These are phyloP conservation scores for Arxiozyma heterogenica DNA, from an alignment of 1,139 yeast genomes.

Conservation along the genomic window DNA sequence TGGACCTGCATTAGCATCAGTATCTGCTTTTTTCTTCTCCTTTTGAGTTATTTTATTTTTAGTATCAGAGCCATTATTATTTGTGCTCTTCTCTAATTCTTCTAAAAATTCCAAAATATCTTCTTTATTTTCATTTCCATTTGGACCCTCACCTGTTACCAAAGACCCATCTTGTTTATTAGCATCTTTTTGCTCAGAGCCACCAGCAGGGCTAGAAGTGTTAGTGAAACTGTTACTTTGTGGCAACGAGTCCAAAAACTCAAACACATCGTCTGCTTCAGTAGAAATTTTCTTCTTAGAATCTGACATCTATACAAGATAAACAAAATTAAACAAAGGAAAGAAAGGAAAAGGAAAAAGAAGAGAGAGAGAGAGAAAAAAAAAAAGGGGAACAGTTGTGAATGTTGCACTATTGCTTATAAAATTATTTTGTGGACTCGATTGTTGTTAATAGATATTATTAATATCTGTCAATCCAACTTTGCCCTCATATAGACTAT, in stretches of 20 bases:
- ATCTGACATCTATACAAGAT: neutral
- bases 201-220: slow-evolving; percentile 41
- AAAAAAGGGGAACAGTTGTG: too few relatives aligned
- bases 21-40: slow-evolving; percentile 1
- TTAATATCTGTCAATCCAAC: too few relatives aligned
- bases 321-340: too few relatives aligned
- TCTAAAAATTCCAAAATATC: slow-evolving; percentile 84
- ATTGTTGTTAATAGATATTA: too few relatives aligned
- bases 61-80: slow-evolving; percentile 1
- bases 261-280: slow-evolving; percentile 75
- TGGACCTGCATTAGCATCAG: slow-evolving; percentile 4
- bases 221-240: slow-evolving; percentile 32
- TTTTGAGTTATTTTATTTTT: slow-evolving; percentile 22
- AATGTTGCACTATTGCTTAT: too few relatives aligned
- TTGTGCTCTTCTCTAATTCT: slow-evolving; percentile 47
- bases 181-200: slow-evolving; percentile 15
- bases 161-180: too few relatives aligned
- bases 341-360: too few relatives aligned
- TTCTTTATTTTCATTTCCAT: slow-evolving; percentile 38
- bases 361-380: too few relatives aligned
- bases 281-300: slow-evolving; percentile 1
- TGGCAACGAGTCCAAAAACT: slow-evolving; percentile 82
- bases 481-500: too few relatives aligned
- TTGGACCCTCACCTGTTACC: slow-evolving; percentile 15
- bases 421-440: too few relatives aligned